A percentile compares a stretch with the other conserved stretches of the same genome.
These are phyloP conservation scores for Daldinia concentrica DNA, from an alignment of 495 filamentous ascomycete species.

Conservation along the genomic window DNA sequence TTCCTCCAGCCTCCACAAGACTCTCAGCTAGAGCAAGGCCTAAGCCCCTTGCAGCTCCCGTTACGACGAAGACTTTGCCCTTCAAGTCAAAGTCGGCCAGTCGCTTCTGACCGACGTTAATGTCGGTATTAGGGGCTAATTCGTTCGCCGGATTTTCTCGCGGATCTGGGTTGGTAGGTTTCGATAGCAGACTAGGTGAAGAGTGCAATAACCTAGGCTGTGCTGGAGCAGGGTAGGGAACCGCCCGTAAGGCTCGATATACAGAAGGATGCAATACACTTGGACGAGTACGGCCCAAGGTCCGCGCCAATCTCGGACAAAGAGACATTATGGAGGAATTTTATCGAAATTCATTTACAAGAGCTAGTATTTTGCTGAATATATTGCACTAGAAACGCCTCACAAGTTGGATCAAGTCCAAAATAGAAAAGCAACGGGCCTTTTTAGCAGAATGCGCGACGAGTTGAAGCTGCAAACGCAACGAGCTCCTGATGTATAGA, in stretches of 20 bases:
- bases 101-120: conserved; percentile 42
- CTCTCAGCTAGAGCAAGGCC: conserved; percentile 74
- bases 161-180: conserved; percentile 39
- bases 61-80: conserved; percentile 68
- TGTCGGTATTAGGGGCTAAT: conserved; percentile 34
- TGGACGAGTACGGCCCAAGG: conserved; percentile 9
- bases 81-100: conserved; percentile 62
- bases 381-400: not conserved
- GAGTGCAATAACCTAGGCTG: conserved; percentile 17
- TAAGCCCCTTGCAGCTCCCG: conserved; percentile 69
- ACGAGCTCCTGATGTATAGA: conserved; percentile 12
- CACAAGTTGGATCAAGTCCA: not conserved
- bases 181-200: conserved; percentile 7
- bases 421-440: not conserved
- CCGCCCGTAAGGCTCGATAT: not conserved
- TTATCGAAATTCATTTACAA: conserved; percentile 14
- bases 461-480: not conserved
- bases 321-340: conserved; percentile 25
- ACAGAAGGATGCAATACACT: not conserved
- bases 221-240: not conserved
- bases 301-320: conserved; percentile 31
- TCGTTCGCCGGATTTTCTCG: conserved; percentile 37
- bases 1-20: conserved; percentile 74
- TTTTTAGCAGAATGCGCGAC: not conserved
- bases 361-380: not conserved